These are phyloP conservation scores for Pseudogymnoascus destructans DNA, from an alignment of 2,329 filamentous ascomycete species.

Conservation along the genomic window DNA sequence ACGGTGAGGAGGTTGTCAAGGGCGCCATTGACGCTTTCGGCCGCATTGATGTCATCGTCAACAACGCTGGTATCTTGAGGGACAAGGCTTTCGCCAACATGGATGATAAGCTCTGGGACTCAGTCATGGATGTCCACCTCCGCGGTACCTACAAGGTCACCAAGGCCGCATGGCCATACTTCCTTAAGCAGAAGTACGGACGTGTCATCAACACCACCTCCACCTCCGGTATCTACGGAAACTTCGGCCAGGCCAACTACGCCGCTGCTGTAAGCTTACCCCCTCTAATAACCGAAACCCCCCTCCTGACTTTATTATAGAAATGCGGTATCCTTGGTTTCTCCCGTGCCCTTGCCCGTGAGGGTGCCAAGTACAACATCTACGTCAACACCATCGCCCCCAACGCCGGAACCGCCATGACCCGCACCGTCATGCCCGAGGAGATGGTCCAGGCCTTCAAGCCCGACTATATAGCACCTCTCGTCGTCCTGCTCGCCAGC, in stretches of 20 bases:
- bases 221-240: constrained; percentile 95
- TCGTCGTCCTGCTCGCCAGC: constrained; percentile 72
- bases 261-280: constrained; percentile 56
- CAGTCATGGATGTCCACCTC: constrained; percentile 83
- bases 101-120: constrained; percentile 87
- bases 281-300: constrained; percentile 14
- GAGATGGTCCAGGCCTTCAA: constrained; percentile 99
- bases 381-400: constrained; percentile 96
- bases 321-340: constrained; percentile 92
- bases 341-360: constrained; percentile 80
- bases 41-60: constrained; percentile 87
- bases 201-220: constrained; percentile 94
- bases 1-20: constrained; percentile 85
- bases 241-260: constrained; percentile 98
- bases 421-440: constrained; percentile 82
- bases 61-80: constrained; percentile 94
- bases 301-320: constrained; percentile 30
- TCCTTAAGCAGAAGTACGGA: constrained; percentile 98
- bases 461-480: constrained; percentile 91
- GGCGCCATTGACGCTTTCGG: constrained; percentile 86
- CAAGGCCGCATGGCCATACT: constrained; percentile 94
- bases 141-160: constrained; percentile 92
- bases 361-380: constrained; percentile 96
- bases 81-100: constrained; percentile 98
- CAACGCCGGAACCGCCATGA: constrained; percentile 94